phyloP scores from a whole-genome alignment of 1,139 yeast genomes.

The Taphrina deformans region DNA sequence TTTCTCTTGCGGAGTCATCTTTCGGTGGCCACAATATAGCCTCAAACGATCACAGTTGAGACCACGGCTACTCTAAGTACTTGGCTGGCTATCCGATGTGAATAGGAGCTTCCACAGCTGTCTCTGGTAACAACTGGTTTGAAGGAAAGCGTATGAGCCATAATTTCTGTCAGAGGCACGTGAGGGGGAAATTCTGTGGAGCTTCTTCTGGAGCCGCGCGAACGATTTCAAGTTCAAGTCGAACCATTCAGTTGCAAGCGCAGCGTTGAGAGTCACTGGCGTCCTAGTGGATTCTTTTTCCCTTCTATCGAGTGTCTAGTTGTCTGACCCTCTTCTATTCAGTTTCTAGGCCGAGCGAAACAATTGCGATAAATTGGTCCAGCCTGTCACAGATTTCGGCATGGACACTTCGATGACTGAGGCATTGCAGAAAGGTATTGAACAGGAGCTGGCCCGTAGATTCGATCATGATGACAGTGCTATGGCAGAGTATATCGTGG shows the following conservation, averaged over 20 bases:
- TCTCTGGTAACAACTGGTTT: too few relatives aligned
- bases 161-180: not conserved
- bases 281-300: too few relatives aligned
- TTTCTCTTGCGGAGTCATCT: slow-evolving; percentile 50
- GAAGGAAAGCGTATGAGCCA: too few relatives aligned
- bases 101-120: too few relatives aligned
- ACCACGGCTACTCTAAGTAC: too few relatives aligned
- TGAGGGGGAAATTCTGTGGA: not conserved
- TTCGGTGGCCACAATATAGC: too few relatives aligned
- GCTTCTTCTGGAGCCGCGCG: not conserved
- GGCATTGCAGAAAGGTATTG: slow-evolving; percentile 14
- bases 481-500: slow-evolving; percentile 28
- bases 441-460: slow-evolving; percentile 9
- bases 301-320: too few relatives aligned
- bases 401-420: slow-evolving; percentile 15
- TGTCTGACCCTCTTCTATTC: too few relatives aligned
- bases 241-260: not conserved
- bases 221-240: not conserved
- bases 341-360: too few relatives aligned
- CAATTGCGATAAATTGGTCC: not conserved
- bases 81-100: too few relatives aligned
- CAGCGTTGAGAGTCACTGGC: too few relatives aligned
- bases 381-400: not conserved
- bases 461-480: slow-evolving; percentile 27
- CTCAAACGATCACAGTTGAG: too few relatives aligned